These are phyloP conservation scores for Mycena citricolor DNA, from an alignment of 1,284 basidiomycete species.

Conservation along the genomic window DNA sequence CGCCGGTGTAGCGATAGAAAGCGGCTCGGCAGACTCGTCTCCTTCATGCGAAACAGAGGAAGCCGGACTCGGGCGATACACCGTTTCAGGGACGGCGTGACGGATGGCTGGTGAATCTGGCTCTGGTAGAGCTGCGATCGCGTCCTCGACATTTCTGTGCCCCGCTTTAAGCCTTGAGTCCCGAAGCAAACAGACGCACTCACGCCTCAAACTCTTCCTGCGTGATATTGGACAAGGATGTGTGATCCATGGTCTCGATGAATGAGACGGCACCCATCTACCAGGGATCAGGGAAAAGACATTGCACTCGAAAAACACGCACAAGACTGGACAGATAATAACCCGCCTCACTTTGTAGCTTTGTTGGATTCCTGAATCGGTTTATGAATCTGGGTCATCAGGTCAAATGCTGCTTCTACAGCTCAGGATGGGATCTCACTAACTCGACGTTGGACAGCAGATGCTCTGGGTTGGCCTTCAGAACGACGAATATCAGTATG, in stretches of 20 bases:
- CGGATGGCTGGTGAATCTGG: constrained; percentile 48
- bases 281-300: not conserved
- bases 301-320: constrained; percentile 32
- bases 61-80: constrained; percentile 14
- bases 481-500: constrained; percentile 90
- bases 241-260: constrained; percentile 96
- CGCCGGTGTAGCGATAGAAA: constrained; percentile 62
- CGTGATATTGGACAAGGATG: constrained; percentile 87
- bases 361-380: constrained; percentile 88
- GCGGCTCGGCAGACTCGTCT: constrained; percentile 81
- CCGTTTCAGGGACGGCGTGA: constrained; percentile 28
- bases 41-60: constrained; percentile 57
- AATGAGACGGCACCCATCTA: constrained; percentile 92
- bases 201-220: constrained; percentile 90
- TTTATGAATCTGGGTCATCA: constrained; percentile 78
- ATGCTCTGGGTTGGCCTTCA: constrained; percentile 91
- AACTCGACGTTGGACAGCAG: constrained; percentile 95
- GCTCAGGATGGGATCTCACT: constrained; percentile 29
- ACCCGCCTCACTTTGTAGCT: constrained; percentile 92
- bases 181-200: constrained; percentile 24
- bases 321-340: constrained; percentile 97
- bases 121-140: constrained; percentile 75
- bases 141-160: constrained; percentile 75
- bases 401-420: not conserved
- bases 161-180: constrained; percentile 4